Evolutionary conservation across 2,329 filamentous ascomycete species (phyloP), one percentile per base, ranked within the genome.

Genomic region (Aspergillus bombycis): DNA sequence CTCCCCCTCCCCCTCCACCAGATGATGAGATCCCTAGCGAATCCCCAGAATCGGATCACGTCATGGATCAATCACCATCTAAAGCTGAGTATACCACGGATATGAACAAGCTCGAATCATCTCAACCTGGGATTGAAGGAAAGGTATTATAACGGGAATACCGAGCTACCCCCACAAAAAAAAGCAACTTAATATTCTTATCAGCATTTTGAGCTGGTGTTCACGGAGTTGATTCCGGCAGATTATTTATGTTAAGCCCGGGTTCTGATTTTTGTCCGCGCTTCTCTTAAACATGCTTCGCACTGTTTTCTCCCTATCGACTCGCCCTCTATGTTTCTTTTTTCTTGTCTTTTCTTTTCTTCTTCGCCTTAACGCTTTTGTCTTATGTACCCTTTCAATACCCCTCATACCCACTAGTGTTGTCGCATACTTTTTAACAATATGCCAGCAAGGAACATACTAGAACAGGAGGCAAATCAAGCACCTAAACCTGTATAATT

Each of bases 1-100:
- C 72, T 43, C 70, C 74, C 8, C 73, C 74, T 16, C 72, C 75
- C 1, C 75, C 75, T n/a, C 76, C 75, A 3, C 71, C 69, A 55
- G 69, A 72, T 5, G 67, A 67, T 23, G 71, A 75, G 26, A 68
- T 62, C 30, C 68, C 68, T 8, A 45, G 64, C 46, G 62, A 67
- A 21, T 56, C 62, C 12, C 57, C 53, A 19, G 60, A 32, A 14
- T 21, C 10, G 16, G 36, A 57, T 19, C 67, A 65, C 14, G 65
- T 66, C 28, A 65, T 26, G 62, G 43, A 65, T 59, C 52, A 66
- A 64, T 48, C 60, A 53, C 46, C 57, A 16, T 36, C 43, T 26
- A 57, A 55, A 38, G 23, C 38, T 56, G 38, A 48, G 54, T 62
- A 58, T 34, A 54, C 21, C 19, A 63, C 60, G 54, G 46, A 60